Evolutionary conservation across 352 stramenopile genomes (phyloP), one percentile per base, ranked within the genome.

Genomic region (Peronospora belbahrii): DNA sequence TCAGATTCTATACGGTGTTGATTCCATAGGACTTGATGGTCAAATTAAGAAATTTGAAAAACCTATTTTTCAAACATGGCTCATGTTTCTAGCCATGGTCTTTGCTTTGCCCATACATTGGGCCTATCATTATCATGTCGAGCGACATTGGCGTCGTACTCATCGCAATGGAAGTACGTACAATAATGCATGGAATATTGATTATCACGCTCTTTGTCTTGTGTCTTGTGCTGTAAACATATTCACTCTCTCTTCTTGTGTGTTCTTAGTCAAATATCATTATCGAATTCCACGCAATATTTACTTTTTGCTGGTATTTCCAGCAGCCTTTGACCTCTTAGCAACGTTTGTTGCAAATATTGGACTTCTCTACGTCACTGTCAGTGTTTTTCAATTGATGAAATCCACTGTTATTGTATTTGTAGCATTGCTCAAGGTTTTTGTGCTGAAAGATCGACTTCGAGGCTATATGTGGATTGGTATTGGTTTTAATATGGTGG

Each of bases 81-180:
- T 95, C 53, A 98, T 97, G 92, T 98, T 97, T 66, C 64, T 97
- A 6, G 90, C 91, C 28, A 97, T 98, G 94, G 54, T 91, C 18
- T 96, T 96, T 52, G 90, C 86, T 14, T 62, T 98, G 11, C 69
- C 88, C 11, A 96, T 97, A 59, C 94, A 98, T 56, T 94, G 73
- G 66, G 53, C 52, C 6, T 93, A 93, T 53, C 81, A 87, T 47
- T 87, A 72, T 61, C 63, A 90, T 44, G 52, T 89, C 6, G 74
- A 90, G 48, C 70, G 66, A 25, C 64, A 93, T 47, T 89, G 72
- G 72, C 63, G 76, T 25, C 53, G 56, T 39, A 75, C 55, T 41
- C 71, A 59, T 15, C 69, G 67, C 59, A 71, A 74, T 11, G 73
- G 68, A 25, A 76, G 79, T 88, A 82, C 40, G 78, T n/a, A n/a